Percentiles rank a stretch among this genome's conserved stretches.
phyloP scores from a whole-genome alignment of 1,284 basidiomycete species.

The Entoloma clypeatum region DNA sequence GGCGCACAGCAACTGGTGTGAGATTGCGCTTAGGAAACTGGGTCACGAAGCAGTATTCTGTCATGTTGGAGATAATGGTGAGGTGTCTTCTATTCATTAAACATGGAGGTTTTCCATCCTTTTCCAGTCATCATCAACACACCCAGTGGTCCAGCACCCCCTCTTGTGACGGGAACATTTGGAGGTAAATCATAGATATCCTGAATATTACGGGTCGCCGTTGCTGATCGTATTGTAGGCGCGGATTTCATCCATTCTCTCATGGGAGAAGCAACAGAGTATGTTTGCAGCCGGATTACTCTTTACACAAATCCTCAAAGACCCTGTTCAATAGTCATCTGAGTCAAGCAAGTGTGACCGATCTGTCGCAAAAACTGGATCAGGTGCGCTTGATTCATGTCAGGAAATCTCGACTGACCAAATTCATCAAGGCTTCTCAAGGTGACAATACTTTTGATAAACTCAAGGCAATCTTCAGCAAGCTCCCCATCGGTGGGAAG shows the following conservation, averaged over 20 bases:
- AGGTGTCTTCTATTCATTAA: conserved; percentile 7
- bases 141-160: conserved; percentile 70
- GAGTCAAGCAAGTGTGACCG: conserved; percentile 76
- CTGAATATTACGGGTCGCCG: neutral
- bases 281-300: conserved; percentile 19
- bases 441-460: conserved; percentile 35
- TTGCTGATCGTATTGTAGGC: conserved; percentile 26
- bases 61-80: conserved; percentile 78
- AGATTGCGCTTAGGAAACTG: conserved; percentile 68
- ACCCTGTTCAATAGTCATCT: conserved; percentile 39
- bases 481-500: conserved; percentile 49
- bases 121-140: conserved; percentile 54
- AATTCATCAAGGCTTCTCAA: conserved; percentile 24
- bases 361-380: conserved; percentile 69
- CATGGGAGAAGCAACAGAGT: conserved; percentile 59
- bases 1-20: conserved; percentile 82
- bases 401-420: neutral
- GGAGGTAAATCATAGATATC: conserved; percentile 40
- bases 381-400: conserved; percentile 28
- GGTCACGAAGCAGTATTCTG: conserved; percentile 77
- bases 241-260: conserved; percentile 75
- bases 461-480: conserved; percentile 48
- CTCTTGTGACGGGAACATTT: conserved; percentile 83
- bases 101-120: neutral
- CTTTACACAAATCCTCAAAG: conserved; percentile 4